Percentiles rank a stretch among this genome's conserved stretches.
These are phyloP conservation scores for Globisporangium paddicum DNA, from an alignment of 352 stramenopile species.

Conservation along the genomic window DNA sequence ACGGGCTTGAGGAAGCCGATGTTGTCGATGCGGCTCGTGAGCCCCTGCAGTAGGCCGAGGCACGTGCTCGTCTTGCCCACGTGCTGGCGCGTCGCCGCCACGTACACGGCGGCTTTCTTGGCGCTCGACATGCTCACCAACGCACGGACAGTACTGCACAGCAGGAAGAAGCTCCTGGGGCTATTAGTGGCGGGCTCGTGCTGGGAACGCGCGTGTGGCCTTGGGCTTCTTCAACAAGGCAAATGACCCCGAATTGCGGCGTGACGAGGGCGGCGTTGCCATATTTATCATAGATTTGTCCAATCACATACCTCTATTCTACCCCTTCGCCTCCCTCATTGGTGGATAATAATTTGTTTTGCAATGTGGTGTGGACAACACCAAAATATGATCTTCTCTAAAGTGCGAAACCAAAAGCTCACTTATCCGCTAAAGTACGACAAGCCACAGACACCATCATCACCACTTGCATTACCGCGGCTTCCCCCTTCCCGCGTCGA, in stretches of 20 bases:
- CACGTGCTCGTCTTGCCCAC: conserved; percentile 93
- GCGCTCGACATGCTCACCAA: too few species aligned
- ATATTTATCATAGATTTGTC: too few species aligned
- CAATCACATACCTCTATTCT: too few species aligned
- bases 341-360: too few species aligned
- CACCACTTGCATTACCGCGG: background rate
- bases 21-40: conserved; percentile 88
- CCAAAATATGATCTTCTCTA: too few species aligned
- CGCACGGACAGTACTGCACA: too few species aligned
- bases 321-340: too few species aligned
- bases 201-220: background rate
- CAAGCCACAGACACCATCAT: background rate
- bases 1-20: conserved; percentile 95
- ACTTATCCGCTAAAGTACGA: background rate
- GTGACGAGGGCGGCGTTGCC: background rate
- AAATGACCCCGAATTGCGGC: background rate
- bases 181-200: background rate
- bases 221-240: background rate
- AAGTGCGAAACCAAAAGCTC: background rate
- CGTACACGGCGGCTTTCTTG: conserved; percentile 66
- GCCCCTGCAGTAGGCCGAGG: conserved; percentile 90
- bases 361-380: too few species aligned
- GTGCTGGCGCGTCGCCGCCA: conserved; percentile 87
- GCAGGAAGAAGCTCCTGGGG: background rate
- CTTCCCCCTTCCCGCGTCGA: background rate